These are phyloP conservation scores for Phytopythium montanum DNA, from an alignment of 352 stramenopile species.

Conservation along the genomic window DNA sequence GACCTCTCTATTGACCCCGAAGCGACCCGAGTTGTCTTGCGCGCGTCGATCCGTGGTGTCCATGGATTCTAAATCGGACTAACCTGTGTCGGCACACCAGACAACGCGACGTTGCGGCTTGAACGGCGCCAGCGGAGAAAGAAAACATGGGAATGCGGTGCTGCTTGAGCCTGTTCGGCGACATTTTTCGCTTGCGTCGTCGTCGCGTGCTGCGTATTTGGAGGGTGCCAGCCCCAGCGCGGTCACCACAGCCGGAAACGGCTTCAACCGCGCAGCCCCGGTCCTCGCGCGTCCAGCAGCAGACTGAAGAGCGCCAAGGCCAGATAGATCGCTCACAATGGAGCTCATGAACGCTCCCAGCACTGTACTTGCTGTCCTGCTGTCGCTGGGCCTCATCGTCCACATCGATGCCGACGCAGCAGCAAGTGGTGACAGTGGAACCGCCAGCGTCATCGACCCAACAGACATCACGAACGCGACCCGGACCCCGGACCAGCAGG, in stretches of 20 bases:
- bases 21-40: not conserved
- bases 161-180: not conserved
- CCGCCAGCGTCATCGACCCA: not conserved
- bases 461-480: not conserved
- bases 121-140: not conserved
- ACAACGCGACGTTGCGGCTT: not conserved
- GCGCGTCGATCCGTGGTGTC: not conserved
- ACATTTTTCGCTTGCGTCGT: slow-evolving; percentile 3
- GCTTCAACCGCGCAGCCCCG: not conserved
- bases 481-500: not conserved
- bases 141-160: slow-evolving; percentile 1
- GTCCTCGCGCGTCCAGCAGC: not conserved
- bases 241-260: not conserved
- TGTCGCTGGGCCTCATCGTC: not conserved
- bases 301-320: not conserved
- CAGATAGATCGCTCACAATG: not conserved
- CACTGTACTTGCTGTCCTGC: not conserved
- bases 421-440: not conserved
- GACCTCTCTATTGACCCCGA: not conserved
- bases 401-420: not conserved
- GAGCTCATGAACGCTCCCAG: not conserved
- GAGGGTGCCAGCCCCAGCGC: not conserved
- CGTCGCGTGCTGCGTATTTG: not conserved
- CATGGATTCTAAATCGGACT: not conserved
- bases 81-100: not conserved